Evolutionary conservation across 495 filamentous ascomycete species (phyloP), one percentile per base, ranked within the genome.

Genomic region (Rhypophila decipiens): DNA sequence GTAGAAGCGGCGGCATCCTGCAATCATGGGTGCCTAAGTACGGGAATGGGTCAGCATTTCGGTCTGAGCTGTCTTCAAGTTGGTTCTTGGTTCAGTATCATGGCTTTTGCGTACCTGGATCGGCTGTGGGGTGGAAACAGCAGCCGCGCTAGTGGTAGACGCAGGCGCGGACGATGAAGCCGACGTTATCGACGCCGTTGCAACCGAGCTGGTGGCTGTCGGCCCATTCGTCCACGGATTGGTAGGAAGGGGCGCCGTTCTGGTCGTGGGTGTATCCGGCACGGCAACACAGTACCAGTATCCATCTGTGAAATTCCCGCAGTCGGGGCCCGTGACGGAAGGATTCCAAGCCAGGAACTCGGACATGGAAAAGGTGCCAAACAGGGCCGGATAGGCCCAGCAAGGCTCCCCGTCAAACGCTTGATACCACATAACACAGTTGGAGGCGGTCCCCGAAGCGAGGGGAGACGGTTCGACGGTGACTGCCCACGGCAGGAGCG

Each of bases 1-100:
- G 53, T 71, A 62, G 55, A 72, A 78, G 23, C 61, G 51, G 35
- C 41, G 50, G 54, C 60, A 65, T 39, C 55, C 39, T 7, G 43
- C 22, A 1, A 39, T 40, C 11, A 51, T 24, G 37, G 53, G 50
- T 2, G 34, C 12, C 12, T 53, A 51, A 1, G 47, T n/a, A n/a
- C n/a, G n/a, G n/a, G n/a, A n/a, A n/a, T n/a, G n/a, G n/a, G n/a
- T n/a, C n/a, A n/a, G n/a, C n/a, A n/a, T n/a, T n/a, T n/a, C n/a
- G n/a, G n/a, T n/a, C n/a, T n/a, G n/a, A n/a, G n/a, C n/a, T n/a
- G n/a, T n/a, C n/a, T n/a, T n/a, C n/a, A n/a, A n/a, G n/a, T n/a
- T n/a, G n/a, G n/a, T n/a, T n/a, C n/a, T n/a, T n/a, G n/a, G n/a
- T n/a, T n/a, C n/a, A n/a, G n/a, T n/a, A n/a, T n/a, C n/a, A n/a